Percentiles rank a stretch among this genome's conserved stretches.
phyloP scores from a whole-genome alignment of 2,329 filamentous ascomycete species.

The Periconia digitata region DNA sequence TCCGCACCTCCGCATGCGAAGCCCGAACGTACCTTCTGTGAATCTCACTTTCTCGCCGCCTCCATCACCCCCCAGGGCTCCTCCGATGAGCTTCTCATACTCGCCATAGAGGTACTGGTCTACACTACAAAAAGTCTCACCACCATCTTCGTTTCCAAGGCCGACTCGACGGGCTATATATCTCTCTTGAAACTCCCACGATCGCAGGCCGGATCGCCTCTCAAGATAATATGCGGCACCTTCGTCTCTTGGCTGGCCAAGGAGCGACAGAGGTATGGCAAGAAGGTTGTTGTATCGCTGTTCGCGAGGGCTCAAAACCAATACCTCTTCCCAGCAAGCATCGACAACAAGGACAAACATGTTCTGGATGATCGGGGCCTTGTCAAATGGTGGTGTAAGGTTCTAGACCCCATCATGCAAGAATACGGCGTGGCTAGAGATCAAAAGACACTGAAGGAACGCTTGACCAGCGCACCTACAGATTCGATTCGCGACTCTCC shows the following conservation, averaged over 20 bases:
- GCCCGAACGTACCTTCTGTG: slow-evolving; percentile 78
- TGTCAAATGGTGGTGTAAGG: slow-evolving; percentile 94
- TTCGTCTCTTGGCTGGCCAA: slow-evolving; percentile 77
- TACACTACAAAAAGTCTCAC: slow-evolving; percentile 79
- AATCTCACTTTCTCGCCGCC: slow-evolving; percentile 75
- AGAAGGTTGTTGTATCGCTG: slow-evolving; percentile 77
- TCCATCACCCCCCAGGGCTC: slow-evolving; percentile 48
- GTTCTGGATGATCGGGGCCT: slow-evolving; percentile 87
- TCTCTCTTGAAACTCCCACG: slow-evolving; percentile 61
- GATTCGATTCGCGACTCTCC: slow-evolving; percentile 15
- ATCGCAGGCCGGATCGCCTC: slow-evolving; percentile 62
- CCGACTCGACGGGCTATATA: slow-evolving; percentile 91
- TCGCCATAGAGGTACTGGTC: slow-evolving; percentile 84
- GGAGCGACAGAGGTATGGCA: slow-evolving; percentile 63
- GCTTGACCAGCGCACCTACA: slow-evolving; percentile 25
- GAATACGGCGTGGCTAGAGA: slow-evolving; percentile 49
- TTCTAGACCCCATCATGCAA: slow-evolving; percentile 74
- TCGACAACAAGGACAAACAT: slow-evolving; percentile 83
- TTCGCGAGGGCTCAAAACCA: slow-evolving; percentile 92
- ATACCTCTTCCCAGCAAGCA: slow-evolving; percentile 91
- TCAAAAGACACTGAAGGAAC: slow-evolving; percentile 32
- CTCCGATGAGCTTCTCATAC: slow-evolving; percentile 64
- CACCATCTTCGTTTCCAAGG: slow-evolving; percentile 93
- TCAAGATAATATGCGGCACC: slow-evolving; percentile 70
- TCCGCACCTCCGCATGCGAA: slow-evolving; percentile 71